Percentiles rank a stretch among this genome's conserved stretches.
phyloP scores from a whole-genome alignment of 768 basidiomycete genomes.

The Amanita jacksonii region DNA sequence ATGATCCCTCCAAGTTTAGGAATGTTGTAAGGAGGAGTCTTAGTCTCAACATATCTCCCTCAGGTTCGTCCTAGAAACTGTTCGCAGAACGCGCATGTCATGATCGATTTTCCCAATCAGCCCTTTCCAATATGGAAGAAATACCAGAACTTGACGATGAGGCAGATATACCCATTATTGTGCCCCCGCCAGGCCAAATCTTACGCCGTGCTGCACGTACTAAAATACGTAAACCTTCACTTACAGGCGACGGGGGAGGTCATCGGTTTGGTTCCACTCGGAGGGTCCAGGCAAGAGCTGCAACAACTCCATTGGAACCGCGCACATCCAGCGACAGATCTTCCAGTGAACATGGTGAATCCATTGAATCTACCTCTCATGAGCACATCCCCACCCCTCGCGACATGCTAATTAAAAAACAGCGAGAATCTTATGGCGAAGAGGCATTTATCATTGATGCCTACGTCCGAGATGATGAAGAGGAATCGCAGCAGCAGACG shows the following conservation, averaged over 20 bases:
- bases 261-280: conserved; percentile 66
- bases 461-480: conserved; percentile 51
- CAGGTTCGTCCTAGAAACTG: conserved; percentile 49
- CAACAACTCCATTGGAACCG: conserved; percentile 26
- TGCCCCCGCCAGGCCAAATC: conserved; percentile 81
- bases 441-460: conserved; percentile 80
- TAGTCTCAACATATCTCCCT: conserved; percentile 77
- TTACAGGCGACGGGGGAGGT: conserved; percentile 69
- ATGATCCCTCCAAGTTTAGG: conserved; percentile 74
- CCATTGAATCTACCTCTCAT: conserved; percentile 26
- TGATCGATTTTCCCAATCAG: conserved; percentile 25
- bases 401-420: conserved; percentile 20
- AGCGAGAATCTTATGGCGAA: conserved; percentile 74
- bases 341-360: conserved; percentile 59
- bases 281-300: conserved; percentile 23
- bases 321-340: conserved; percentile 66
- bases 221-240: conserved; percentile 82
- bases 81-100: conserved; percentile 8
- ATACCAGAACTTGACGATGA: conserved; percentile 66
- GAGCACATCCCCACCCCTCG: conserved; percentile 41
- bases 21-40: conserved; percentile 77
- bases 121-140: conserved; percentile 58
- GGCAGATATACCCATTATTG: conserved; percentile 84
- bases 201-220: conserved; percentile 89
- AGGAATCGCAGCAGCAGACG: conserved; percentile 22